phyloP scores from a whole-genome alignment of 192 early-diverging fungal genomes.

The Coemansia sp. region DNA sequence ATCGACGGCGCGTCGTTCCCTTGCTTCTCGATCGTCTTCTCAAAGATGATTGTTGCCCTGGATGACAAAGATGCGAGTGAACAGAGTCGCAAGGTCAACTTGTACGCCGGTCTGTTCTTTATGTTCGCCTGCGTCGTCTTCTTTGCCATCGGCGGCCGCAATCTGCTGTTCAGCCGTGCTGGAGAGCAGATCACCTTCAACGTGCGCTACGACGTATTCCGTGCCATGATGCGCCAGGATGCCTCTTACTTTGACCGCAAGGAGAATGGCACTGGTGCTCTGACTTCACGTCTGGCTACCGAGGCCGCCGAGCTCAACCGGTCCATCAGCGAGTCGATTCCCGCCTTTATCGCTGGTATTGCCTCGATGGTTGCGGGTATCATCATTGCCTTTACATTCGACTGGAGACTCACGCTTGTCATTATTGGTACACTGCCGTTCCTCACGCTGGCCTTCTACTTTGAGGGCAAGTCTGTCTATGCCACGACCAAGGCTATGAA shows the following conservation, averaged over 20 bases:
- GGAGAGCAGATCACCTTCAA: slow-evolving; percentile 74
- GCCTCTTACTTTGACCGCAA: slow-evolving; percentile 86
- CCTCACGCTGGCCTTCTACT: slow-evolving; percentile 46
- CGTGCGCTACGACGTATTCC: slow-evolving; percentile 68
- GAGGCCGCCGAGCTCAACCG: slow-evolving; percentile 74
- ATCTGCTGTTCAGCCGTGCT: slow-evolving; percentile 63
- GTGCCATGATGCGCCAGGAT: slow-evolving; percentile 80
- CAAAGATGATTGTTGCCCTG: slow-evolving; percentile 48
- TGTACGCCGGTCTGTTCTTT: slow-evolving; percentile 64
- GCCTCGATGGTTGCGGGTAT: slow-evolving; percentile 50
- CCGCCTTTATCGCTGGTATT: slow-evolving; percentile 28
- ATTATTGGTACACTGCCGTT: slow-evolving; percentile 65
- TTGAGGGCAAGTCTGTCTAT: slow-evolving; percentile 40
- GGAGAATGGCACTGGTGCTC: slow-evolving; percentile 72
- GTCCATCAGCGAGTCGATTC: slow-evolving; percentile 48
- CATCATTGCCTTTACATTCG: slow-evolving; percentile 67
- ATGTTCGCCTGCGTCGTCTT: slow-evolving; percentile 64
- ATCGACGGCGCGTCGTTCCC: slow-evolving; percentile 78
- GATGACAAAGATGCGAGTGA: slow-evolving; percentile 21
- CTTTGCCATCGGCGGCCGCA: slow-evolving; percentile 57
- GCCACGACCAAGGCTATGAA: slow-evolving; percentile 62
- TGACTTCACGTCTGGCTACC: slow-evolving; percentile 79
- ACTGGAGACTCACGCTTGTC: slow-evolving; percentile 86
- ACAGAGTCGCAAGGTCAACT: slow-evolving; percentile 47
- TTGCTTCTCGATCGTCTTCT: slow-evolving; percentile 73